Evolutionary conservation across 2,329 filamentous ascomycete species (phyloP).

Genomic region (Scedosporium apiospermum): DNA sequence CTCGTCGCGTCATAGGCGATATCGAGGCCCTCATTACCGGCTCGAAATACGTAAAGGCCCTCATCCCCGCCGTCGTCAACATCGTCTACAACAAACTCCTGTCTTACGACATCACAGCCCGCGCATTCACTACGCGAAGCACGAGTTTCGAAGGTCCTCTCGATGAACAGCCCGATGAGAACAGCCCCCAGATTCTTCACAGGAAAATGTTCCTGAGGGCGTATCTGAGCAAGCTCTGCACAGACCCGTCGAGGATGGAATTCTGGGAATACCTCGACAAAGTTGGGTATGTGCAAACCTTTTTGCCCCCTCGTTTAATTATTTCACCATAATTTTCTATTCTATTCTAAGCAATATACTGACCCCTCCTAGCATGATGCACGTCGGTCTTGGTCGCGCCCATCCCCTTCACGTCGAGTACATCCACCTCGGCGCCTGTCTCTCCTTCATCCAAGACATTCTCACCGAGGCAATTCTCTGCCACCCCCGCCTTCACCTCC

Average conservation of each 20-base stretch:
- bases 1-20: slow-evolving; percentile 41
- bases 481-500: slow-evolving; percentile 56
- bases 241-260: slow-evolving; percentile 63
- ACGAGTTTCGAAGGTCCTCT: slow-evolving; percentile 59
- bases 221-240: slow-evolving; percentile 65
- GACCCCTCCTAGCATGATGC: slow-evolving; percentile 55
- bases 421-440: slow-evolving; percentile 62
- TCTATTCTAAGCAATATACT: neutral
- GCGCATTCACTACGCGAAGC: slow-evolving; percentile 57
- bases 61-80: slow-evolving; percentile 75
- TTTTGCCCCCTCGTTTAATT: neutral
- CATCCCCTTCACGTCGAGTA: slow-evolving; percentile 73
- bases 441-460: slow-evolving; percentile 70
- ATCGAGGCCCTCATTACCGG: slow-evolving; percentile 61
- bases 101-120: slow-evolving; percentile 72
- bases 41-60: slow-evolving; percentile 68
- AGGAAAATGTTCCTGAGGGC: slow-evolving; percentile 71
- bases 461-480: slow-evolving; percentile 68
- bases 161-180: slow-evolving; percentile 53
- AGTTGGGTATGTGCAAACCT: slow-evolving; percentile 49
- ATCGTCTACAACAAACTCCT: slow-evolving; percentile 77
- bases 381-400: slow-evolving; percentile 62
- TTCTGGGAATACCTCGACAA: slow-evolving; percentile 82
- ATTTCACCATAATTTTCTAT: too few species aligned
- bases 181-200: slow-evolving; percentile 65